Base-by-base conservation (phyloP, 73 alveolate species). In the Durusdinium trenchii region DNA sequence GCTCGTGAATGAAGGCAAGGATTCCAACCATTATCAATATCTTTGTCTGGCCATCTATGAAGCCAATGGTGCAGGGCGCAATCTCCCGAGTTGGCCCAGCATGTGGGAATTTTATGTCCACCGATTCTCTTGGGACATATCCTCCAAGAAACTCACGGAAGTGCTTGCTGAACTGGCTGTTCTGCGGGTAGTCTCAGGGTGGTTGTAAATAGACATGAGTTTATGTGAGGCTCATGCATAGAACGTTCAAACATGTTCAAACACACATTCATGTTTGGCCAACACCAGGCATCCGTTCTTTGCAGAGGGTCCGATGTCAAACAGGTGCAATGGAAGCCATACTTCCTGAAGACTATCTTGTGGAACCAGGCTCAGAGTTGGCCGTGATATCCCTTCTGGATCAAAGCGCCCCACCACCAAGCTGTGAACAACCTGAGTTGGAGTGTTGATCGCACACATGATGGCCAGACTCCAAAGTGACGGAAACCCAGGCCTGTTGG, bases 131-230 rank as follows among this genome's bases (percentile, higher is more conserved):
- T 35, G 76, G 10, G 20, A 50, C 51, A 26, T 83, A 83, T 18
- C 94, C 94, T 26, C 6, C 42, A 35, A 83, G 43, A 35, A 83
- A 83, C 16, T 83, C 94, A 32, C 52, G 40, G 51, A 50, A 83
- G 75, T 83, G 76, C 6, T 32, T 28, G 38, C 76, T 50, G 75
- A 60, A 83, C 38, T 83, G 94, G 14, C 36, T 75, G n/a, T 83
- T 83, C 23, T 83, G 94, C 12, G 94, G 94, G 51, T 48, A 83
- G 51, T 50, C 94, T 83, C 51, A 62, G 50, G 91, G 91, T n/a
- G n/a, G n/a, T n/a, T n/a, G 91, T 1, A 46, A 0, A 42, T 7
- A 43, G 51, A 71, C 32, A n/a, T n/a, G 3, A 32, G 6, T 71
- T 6, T 32, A 71, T 36, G 38, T 36, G n/a, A n/a, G n/a, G n/a